Percentiles rank a stretch among this genome's conserved stretches.
Evolutionary conservation across 176 grass and related monocot genomes (phyloP).

Genomic region (Avena sativa): DNA sequence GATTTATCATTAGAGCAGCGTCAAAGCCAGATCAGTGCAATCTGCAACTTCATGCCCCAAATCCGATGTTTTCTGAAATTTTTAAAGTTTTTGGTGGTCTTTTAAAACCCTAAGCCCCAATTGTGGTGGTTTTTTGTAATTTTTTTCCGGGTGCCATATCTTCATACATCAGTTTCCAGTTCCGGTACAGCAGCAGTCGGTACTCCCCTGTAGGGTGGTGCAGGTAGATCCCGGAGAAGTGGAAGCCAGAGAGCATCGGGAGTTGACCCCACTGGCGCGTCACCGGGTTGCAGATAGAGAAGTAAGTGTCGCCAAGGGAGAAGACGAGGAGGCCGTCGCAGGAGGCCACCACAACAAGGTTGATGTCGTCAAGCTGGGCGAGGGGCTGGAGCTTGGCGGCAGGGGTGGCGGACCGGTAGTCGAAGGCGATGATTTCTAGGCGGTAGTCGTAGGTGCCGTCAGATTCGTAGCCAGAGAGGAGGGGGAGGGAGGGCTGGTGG

Average conservation of each 20-base stretch:
- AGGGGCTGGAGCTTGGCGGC: background rate
- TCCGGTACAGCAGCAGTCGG: background rate
- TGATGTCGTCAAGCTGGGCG: background rate
- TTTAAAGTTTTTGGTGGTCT: too few relatives aligned
- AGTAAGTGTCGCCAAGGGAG: background rate
- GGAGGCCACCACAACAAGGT: background rate
- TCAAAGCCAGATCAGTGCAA: too few relatives aligned
- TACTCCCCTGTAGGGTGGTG: background rate
- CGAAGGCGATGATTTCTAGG: background rate
- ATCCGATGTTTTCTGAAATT: too few relatives aligned
- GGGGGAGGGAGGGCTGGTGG: background rate
- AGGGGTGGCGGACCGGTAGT: background rate
- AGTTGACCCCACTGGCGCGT: background rate
- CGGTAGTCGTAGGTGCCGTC: background rate
- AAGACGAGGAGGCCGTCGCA: background rate
- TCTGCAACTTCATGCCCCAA: too few relatives aligned
- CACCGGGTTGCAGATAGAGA: background rate
- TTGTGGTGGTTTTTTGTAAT: too few relatives aligned
- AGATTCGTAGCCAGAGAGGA: background rate
- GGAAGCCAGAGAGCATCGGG: background rate
- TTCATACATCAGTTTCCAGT: background rate
- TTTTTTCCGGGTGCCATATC: too few relatives aligned
- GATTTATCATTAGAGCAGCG: too few relatives aligned
- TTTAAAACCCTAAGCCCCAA: too few relatives aligned
- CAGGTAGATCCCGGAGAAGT: background rate